Evolutionary conservation across 2,329 filamentous ascomycete species (phyloP).

Genomic region (Blastomyces emzantsi): DNA sequence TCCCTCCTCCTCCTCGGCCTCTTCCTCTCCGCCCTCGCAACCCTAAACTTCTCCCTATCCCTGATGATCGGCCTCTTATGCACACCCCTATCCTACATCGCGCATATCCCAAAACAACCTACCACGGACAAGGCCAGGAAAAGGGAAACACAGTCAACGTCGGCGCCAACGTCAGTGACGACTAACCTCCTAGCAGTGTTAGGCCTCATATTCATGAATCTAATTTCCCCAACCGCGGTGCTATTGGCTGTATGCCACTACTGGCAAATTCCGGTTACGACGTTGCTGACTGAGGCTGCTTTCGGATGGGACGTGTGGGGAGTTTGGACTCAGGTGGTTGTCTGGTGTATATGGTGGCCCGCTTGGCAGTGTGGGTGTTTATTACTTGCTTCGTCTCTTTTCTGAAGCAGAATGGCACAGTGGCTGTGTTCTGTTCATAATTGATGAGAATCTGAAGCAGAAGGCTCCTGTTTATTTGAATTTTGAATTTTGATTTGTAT

Average conservation of each 20-base stretch:
- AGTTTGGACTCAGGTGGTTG: constrained; percentile 75
- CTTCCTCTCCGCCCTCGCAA: constrained; percentile 84
- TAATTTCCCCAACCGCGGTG: constrained; percentile 52
- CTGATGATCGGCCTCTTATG: constrained; percentile 75
- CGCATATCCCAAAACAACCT: constrained; percentile 20
- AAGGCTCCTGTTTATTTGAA: neutral
- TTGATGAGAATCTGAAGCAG: neutral
- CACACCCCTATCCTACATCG: constrained; percentile 64
- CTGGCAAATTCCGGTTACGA: constrained; percentile 43
- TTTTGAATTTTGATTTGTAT: neutral
- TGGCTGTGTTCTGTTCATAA: neutral
- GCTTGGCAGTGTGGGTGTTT: constrained; percentile 63
- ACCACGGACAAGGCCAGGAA: neutral
- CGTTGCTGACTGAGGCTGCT: constrained; percentile 61
- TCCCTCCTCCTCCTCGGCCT: constrained; percentile 88
- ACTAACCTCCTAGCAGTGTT: constrained; percentile 17
- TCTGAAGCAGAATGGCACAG: constrained; percentile 1
- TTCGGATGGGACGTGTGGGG: constrained; percentile 87
- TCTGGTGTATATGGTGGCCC: constrained; percentile 97
- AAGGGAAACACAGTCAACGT: neutral
- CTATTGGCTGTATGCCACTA: constrained; percentile 44
- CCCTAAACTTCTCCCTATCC: constrained; percentile 87
- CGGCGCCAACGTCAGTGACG: constrained; percentile 4
- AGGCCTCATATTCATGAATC: constrained; percentile 44
- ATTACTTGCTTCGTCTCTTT: constrained; percentile 27